Evolutionary conservation across 2,329 filamentous ascomycete genomes (phyloP), one percentile per base, ranked within the genome.

Genomic region (Chlorencoelia australis): DNA sequence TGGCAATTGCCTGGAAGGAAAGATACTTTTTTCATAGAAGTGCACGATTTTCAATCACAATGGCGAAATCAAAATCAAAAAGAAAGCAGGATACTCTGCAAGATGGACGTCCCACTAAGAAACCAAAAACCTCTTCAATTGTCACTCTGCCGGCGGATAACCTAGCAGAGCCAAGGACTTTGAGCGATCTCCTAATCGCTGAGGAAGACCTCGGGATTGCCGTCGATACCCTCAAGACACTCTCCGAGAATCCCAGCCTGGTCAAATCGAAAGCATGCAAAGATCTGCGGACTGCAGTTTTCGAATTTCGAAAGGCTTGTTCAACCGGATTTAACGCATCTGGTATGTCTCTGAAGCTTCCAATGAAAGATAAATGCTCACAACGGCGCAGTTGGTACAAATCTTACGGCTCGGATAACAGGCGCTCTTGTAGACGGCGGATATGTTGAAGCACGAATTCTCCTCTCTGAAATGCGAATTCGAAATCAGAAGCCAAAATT

Each of bases 231-330:
- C 64, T 83, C 18, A 63, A 60, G 2, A 66, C 70, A 0, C 64
- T 82, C 8, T 59, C 75, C 0, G 59, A 69, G 39, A 68, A 81
- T 43, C 78, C 79, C 0, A 59, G 57, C 15, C 51, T 82, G 15
- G 81, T 79, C 54, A 83, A 83, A 56, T 73, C 75, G 0, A 82
- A 80, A 50, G 67, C 65, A 16, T 83, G 79, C 60, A 79, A 73
- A 49, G 74, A 79, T 31, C 60, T 83, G 2, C 66, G 79, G 14
- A 71, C 69, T 3, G 78, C 78, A 4, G 77, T 81, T 6, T 81
- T 80, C 49, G 73, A 76, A 14, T 83, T 84, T 41, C 71, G 76
- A 1, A 72, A 81, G 53, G 73, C 77, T 11, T 82, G 76, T 47
- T 79, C 74, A 0, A 82, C 75, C 0, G 79, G 79, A 4, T 59